Conservation (phyloP, 768 basidiomycete genomes). For the Lentinus brumalis region DNA sequence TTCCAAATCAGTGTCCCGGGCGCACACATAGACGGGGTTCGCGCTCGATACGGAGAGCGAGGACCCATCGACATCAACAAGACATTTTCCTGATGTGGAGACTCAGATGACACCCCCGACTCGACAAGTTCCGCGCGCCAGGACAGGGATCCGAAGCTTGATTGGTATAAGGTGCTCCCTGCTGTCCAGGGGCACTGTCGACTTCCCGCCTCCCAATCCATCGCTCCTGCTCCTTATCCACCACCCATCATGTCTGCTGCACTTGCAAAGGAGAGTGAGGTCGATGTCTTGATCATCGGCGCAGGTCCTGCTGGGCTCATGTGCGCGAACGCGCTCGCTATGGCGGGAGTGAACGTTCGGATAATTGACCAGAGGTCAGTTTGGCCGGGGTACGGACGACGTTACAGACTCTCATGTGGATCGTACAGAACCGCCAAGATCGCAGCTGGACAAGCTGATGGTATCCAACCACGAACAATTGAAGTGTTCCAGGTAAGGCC, state of each 20-base stretch:
- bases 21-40: neutral
- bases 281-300: slow-evolving; percentile 64
- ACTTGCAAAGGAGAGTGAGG: slow-evolving; percentile 35
- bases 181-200: neutral
- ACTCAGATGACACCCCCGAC: slow-evolving; percentile 17
- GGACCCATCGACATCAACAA: neutral
- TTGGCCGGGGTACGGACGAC: neutral
- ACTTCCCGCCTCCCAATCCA: neutral
- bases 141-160: neutral
- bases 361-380: slow-evolving; percentile 62
- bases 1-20: neutral
- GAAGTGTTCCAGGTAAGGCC: slow-evolving; percentile 48
- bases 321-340: slow-evolving; percentile 65
- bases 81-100: slow-evolving; percentile 16
- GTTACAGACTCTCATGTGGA: slow-evolving; percentile 13
- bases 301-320: slow-evolving; percentile 67
- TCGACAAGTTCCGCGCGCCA: slow-evolving; percentile 14
- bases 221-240: neutral
- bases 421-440: slow-evolving; percentile 38
- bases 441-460: slow-evolving; percentile 54
- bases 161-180: slow-evolving; percentile 8
- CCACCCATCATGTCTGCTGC: neutral
- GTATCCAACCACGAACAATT: slow-evolving; percentile 57
- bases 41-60: neutral
- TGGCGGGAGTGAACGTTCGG: slow-evolving; percentile 56